Conservation (phyloP, 805 yeast species). For the Wickerhamiella dianesei region DNA sequence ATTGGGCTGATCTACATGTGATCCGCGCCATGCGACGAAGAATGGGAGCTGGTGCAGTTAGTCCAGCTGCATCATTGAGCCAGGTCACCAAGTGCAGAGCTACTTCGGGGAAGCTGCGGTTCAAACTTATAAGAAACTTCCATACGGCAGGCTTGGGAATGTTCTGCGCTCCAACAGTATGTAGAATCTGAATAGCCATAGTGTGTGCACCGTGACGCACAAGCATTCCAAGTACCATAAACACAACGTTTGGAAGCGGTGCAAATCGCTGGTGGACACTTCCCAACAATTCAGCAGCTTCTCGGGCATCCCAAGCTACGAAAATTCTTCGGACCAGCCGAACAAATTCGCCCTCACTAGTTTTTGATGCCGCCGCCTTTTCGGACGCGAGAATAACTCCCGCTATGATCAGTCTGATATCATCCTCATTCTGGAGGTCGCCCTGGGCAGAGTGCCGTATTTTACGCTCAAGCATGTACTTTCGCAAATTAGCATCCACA, state of each 20-base stretch:
- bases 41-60: conserved; percentile 11
- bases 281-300: conserved; percentile 3
- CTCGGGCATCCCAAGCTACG: conserved; percentile 8
- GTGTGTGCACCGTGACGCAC: conserved; percentile 9
- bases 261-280: conserved; percentile 1
- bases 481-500: conserved; percentile 10
- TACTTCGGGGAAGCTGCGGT: conserved; percentile 17
- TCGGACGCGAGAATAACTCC: conserved; percentile 21
- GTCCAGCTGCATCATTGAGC: conserved; percentile 13
- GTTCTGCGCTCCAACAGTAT: conserved; percentile 8
- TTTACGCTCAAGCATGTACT: conserved; percentile 2
- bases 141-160: conserved; percentile 6
- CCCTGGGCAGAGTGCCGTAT: background rate
- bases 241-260: conserved; percentile 5
- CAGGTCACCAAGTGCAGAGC: conserved; percentile 15
- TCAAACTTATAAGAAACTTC: conserved; percentile 13
- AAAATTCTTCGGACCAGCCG: background rate
- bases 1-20: conserved; percentile 12
- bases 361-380: conserved; percentile 6
- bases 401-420: conserved; percentile 19
- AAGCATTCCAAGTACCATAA: conserved; percentile 5
- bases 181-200: conserved; percentile 15
- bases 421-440: conserved; percentile 16
- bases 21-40: conserved; percentile 17
- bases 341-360: background rate